Base-by-base conservation (phyloP, 1,284 basidiomycete species). In the Moesziomyces sp. region DNA sequence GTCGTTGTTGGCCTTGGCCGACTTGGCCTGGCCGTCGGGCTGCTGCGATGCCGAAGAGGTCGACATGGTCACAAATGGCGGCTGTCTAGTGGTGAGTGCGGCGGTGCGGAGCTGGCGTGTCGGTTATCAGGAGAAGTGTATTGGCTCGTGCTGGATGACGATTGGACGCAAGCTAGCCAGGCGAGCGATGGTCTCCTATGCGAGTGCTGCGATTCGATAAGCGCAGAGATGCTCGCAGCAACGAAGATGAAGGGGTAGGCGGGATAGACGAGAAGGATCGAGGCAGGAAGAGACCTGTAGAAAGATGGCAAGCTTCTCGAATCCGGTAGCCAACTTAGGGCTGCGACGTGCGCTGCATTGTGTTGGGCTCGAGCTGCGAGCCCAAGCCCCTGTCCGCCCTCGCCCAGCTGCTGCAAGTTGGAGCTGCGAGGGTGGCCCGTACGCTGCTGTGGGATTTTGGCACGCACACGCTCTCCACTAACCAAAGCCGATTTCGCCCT, bases 361-460 rank as follows among this genome's bases (percentile, higher is more conserved):
- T 30, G 24, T 16, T 28, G 18, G 8, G 13, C 9, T 48, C 30
- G 13, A 18, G 26, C 33, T 30, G 18, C 47, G 30, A 30, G n/a
- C n/a, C 44, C 50, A 48, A 58, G 30, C 55, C 35, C 47, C 52
- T 46, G 28, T 3, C 26, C 6, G 14, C 8, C 5, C 23, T 44
- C 30, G 30, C 30, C 30, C 30, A 33, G 30, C 30, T 33, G 30
- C 30, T 33, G 30, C 30, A 33, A 10, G 30, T 33, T 33, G 9
- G 30, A 28, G 11, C 10, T 33, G 30, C 10, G n/a, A 38, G 44
- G 55, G 55, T 68, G 65, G 65, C 65, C 64, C 64, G 64, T 61
- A 67, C 64, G 64, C 48, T 55, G 26, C 6, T 28, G 26, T 33
- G 30, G 14, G 21, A 33, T 33, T 33, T 33, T 33, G 30, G 30